A percentile compares a stretch with the other conserved stretches of the same genome.
phyloP scores from a whole-genome alignment of 331 rosid genomes.

The Telfairia occidentalis region DNA sequence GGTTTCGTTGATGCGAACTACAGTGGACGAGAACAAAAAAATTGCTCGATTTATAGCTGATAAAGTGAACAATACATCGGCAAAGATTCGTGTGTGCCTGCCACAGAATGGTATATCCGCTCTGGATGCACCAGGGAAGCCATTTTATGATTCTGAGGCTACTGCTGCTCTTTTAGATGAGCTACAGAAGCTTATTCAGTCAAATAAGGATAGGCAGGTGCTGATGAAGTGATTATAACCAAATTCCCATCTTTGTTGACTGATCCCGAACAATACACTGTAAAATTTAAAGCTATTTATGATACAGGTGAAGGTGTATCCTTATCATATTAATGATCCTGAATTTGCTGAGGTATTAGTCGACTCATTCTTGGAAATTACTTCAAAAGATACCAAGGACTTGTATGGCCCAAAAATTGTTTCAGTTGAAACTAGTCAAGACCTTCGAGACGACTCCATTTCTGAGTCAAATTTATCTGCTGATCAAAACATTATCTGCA shows the following conservation, averaged over 20 bases:
- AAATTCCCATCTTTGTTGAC: neutral
- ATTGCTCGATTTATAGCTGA: conserved; percentile 65
- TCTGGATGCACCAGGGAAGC: conserved; percentile 70
- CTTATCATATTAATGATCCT: conserved; percentile 71
- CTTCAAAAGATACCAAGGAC: conserved; percentile 23
- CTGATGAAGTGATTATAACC: neutral
- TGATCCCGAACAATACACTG: neutral
- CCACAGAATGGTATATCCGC: conserved; percentile 85
- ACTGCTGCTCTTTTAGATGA: conserved; percentile 50
- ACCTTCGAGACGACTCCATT: conserved; percentile 21
- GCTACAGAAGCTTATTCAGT: conserved; percentile 44
- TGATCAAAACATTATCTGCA: conserved; percentile 25
- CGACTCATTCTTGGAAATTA: conserved; percentile 62
- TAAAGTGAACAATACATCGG: conserved; percentile 52
- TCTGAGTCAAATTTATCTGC: conserved; percentile 23
- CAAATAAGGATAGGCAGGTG: conserved; percentile 55
- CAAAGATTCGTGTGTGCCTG: conserved; percentile 63
- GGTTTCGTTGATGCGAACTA: conserved; percentile 84
- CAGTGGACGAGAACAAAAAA: conserved; percentile 59
- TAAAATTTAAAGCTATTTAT: conserved; percentile 13
- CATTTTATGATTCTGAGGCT: conserved; percentile 64
- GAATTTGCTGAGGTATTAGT: conserved; percentile 73
- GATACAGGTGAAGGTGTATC: conserved; percentile 58
- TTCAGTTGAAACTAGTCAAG: conserved; percentile 25
- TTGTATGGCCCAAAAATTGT: conserved; percentile 23